phyloP scores from a whole-genome alignment of 257 asterid species.

The Nicotiana noctiflora region DNA sequence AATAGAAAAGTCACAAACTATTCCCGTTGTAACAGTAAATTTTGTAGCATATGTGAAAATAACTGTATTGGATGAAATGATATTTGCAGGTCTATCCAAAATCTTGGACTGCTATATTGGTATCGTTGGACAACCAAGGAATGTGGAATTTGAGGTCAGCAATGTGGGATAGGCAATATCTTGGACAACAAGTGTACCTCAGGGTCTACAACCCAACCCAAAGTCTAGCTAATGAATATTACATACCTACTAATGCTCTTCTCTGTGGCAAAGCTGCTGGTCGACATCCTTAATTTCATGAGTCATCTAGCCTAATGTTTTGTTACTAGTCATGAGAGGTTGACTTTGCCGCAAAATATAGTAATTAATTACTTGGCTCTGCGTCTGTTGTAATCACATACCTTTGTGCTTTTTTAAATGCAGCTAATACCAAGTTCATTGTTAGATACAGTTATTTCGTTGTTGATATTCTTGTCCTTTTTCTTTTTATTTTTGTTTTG shows the following conservation, averaged over 20 bases:
- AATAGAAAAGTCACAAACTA: no score
- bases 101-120: slow-evolving; percentile 79
- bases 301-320: neutral
- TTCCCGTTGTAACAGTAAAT: no score
- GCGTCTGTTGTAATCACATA: neutral
- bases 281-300: neutral
- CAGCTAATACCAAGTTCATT: neutral
- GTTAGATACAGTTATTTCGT: neutral
- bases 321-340: slow-evolving; percentile 10
- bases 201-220: slow-evolving; percentile 57
- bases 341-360: slow-evolving; percentile 1
- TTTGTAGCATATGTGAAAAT: no score
- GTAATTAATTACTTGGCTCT: neutral
- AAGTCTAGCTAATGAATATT: slow-evolving; percentile 59
- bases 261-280: slow-evolving; percentile 72
- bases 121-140: slow-evolving; percentile 92
- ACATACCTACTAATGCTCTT: slow-evolving; percentile 64
- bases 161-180: slow-evolving; percentile 83
- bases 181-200: slow-evolving; percentile 83
- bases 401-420: neutral
- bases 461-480: no score
- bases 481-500: no score
- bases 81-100: slow-evolving; percentile 68
- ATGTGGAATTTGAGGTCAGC: slow-evolving; percentile 98
- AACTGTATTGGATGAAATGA: neutral